Base-by-base conservation (phyloP, 148 eudicot genomes). In the Spergularia bocconei region DNA sequence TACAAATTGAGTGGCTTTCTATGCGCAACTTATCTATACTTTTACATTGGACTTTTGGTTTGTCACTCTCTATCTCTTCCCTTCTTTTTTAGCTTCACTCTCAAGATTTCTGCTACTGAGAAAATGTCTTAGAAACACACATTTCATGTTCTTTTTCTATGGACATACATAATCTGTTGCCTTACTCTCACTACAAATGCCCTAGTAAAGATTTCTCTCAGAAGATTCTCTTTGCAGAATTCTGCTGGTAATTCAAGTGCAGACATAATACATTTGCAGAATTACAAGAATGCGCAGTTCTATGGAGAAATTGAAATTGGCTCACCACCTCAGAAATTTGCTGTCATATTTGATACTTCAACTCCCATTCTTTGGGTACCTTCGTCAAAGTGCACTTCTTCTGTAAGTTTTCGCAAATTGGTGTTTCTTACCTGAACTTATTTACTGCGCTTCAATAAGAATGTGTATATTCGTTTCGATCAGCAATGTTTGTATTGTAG, bases 361-460 rank as follows among this genome's bases (percentile, higher is more conserved):
- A 84, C 88, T 80, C 84, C 97, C 5, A 77, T 88, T 69, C 85
- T 93, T 58, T 93, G 97, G 97, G 85, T 89, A 70, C 98, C 94
- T 51, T 93, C 98, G 15, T 80, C 97, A 21, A 85, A 85, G 75
- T 93, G 97, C 82, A 53, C 80, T 68, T 85, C 89, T 77, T 91
- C 94, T 70, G 97, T 91, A 84, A 87, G 48, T 44, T 44, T 44
- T 44, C 10, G 48, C 48, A 0, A 41, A 41, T 4, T 41, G 6
- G 8, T 41, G 44, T 41, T 44, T 44, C 48, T 44, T 44, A 9
- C 25, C 25, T 23, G 25, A 23, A 23, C 25, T 23, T 23, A 23
- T 23, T 23, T 23, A 23, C 25, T 23, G 25, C 25, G 25, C 25
- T 23, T 23, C 0, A 23, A 23, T 44, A 29, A 2, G 48, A 44